Conservation (phyloP, 495 filamentous ascomycete species). For the Bryoglossum gracile region DNA sequence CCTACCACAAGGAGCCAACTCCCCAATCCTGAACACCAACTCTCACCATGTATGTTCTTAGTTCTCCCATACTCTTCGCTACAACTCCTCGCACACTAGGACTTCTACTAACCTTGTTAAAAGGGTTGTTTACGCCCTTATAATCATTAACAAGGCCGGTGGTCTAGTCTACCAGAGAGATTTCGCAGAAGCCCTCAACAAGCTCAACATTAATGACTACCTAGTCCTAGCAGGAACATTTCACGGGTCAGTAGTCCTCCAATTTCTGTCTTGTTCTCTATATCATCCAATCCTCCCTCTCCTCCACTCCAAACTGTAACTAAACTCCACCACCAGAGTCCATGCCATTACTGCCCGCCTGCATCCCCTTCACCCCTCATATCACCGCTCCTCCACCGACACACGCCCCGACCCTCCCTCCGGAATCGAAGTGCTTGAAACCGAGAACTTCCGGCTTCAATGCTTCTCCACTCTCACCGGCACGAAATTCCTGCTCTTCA, state of each 20-base stretch:
- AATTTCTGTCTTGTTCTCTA: too few relatives aligned
- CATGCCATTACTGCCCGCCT: slow-evolving; percentile 87
- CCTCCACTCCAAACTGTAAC: background rate
- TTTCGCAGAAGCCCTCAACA: slow-evolving; percentile 75
- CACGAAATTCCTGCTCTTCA: slow-evolving; percentile 92
- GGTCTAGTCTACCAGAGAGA: slow-evolving; percentile 92
- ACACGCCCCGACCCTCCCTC: slow-evolving; percentile 48
- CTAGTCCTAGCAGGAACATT: slow-evolving; percentile 97
- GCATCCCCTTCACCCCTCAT: slow-evolving; percentile 46
- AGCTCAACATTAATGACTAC: slow-evolving; percentile 87
- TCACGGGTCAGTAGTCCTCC: slow-evolving; percentile 58
- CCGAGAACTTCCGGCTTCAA: slow-evolving; percentile 82
- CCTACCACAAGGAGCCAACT: too few relatives aligned
- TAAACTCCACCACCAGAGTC: slow-evolving; percentile 43
- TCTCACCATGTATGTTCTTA: too few relatives aligned
- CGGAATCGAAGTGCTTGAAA: slow-evolving; percentile 87
- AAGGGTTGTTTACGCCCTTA: slow-evolving; percentile 88
- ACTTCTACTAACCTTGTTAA: too few relatives aligned
- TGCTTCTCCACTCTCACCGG: slow-evolving; percentile 94
- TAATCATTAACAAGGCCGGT: slow-evolving; percentile 97
- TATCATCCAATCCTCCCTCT: too few relatives aligned
- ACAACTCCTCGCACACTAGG: too few relatives aligned
- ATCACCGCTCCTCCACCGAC: slow-evolving; percentile 25
- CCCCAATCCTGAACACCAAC: too few relatives aligned
- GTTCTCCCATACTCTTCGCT: too few relatives aligned